Evolutionary conservation across 345 rosid genomes (phyloP).

Genomic region (Salix dunnii): DNA sequence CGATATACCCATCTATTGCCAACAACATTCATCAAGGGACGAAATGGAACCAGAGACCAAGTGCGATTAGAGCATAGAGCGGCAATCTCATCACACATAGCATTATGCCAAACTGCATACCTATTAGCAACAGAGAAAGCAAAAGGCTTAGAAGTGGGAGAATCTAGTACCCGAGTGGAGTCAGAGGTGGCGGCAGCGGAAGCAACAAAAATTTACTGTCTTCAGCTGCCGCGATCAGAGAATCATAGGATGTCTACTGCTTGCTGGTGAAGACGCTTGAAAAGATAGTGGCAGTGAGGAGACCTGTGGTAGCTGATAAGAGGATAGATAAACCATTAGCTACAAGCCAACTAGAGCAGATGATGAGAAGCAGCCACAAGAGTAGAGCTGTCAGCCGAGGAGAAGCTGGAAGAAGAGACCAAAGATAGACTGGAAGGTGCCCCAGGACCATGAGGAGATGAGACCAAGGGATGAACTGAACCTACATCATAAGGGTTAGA

Average conservation of each 20-base stretch:
- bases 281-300: fast-evolving
- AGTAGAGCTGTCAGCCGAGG: fast-evolving
- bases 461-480: fast-evolving
- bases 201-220: no score
- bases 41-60: neutral
- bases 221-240: fast-evolving
- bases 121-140: fast-evolving
- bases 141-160: neutral
- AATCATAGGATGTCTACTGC: no score
- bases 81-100: neutral
- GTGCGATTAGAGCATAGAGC: no score
- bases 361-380: no score
- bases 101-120: neutral
- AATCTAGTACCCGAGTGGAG: fast-evolving
- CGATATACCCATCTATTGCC: neutral
- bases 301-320: fast-evolving
- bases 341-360: fast-evolving
- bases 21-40: neutral
- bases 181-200: fast-evolving
- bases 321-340: neutral
- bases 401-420: no score
- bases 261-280: fast-evolving
- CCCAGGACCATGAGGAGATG: no score
- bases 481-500: neutral
- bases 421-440: no score